These are phyloP conservation scores for Fusarium algeriense DNA, from an alignment of 2,329 filamentous ascomycete species.

Conservation along the genomic window DNA sequence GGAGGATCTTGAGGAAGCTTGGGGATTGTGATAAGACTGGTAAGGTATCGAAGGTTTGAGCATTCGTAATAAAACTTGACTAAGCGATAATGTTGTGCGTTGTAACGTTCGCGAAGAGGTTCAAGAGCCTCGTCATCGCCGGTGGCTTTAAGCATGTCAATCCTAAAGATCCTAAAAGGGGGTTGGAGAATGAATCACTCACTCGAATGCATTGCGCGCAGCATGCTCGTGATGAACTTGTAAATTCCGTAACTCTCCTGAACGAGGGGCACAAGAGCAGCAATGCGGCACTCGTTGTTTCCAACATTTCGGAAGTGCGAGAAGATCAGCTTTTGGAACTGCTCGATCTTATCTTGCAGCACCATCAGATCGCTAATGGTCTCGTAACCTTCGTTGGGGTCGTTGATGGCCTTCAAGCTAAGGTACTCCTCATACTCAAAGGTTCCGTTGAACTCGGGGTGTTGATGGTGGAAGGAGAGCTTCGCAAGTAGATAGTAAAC, in stretches of 20 bases:
- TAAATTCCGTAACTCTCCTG: conserved; percentile 99
- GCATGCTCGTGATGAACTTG: conserved; percentile 99
- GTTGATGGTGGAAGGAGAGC: conserved; percentile 94
- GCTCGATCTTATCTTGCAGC: conserved; percentile 97
- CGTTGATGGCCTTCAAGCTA: conserved; percentile 96
- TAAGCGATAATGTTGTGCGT: conserved; percentile 95
- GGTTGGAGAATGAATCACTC: conserved; percentile 52
- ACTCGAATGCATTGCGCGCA: conserved; percentile 97
- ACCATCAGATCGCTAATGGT: conserved; percentile 97
- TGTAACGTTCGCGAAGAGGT: conserved; percentile 87
- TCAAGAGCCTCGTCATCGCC: conserved; percentile 94
- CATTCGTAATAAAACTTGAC: conserved; percentile 99
- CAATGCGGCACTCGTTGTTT: conserved; percentile 97
- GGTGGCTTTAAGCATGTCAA: conserved; percentile 69
- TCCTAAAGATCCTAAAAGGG: conserved; percentile 7
- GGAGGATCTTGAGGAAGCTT: conserved; percentile 96
- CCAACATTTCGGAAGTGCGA: conserved; percentile 92
- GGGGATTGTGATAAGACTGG: conserved; percentile 94
- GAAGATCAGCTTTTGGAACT: conserved; percentile 98
- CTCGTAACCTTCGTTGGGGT: conserved; percentile 97
- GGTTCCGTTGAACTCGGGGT: conserved; percentile 97
- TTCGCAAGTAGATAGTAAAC: conserved; percentile 96
- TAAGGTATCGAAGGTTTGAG: conserved; percentile 96
- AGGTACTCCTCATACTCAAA: conserved; percentile 99
- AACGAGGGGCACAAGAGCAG: conserved; percentile 90